Evolutionary conservation across 1,284 basidiomycete species (phyloP), one percentile per base, ranked within the genome.

Genomic region (Fomitopsis betulina): DNA sequence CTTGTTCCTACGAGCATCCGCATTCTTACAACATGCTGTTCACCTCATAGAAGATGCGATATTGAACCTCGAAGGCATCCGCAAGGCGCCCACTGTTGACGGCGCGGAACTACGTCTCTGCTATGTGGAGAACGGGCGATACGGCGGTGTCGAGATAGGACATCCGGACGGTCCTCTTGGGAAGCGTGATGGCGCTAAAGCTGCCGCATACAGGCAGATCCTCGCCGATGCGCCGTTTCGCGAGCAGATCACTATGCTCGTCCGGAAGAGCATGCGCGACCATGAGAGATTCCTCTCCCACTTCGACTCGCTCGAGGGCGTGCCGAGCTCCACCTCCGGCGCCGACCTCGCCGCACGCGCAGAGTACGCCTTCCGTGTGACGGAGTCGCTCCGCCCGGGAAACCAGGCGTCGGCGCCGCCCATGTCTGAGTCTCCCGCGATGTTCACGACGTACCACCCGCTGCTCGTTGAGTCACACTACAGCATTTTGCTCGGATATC

Each of bases 381-480:
- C 84, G 6, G 89, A 91, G 67, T 77, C 80, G 35, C 78, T 83
- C 39, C 84, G 85, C 12, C 86, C 85, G 5, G 85, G 86, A 35
- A 79, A 73, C 63, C 82, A 80, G 60, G 69, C 68, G 58, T 37
- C 68, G 67, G 59, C 76, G 27, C 68, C 69, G 39, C 68, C 71
- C 54, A 59, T 68, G 47, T 67, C 75, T 51, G 67, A 76, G 60
- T 59, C 75, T 6, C 79, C 81, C 1, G 70, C 83, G 27, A 79
- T 81, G 66, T 87, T 90, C 73, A 90, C 91, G 56, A 91, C 91
- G 0, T 94, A 93, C 68, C 91, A 94, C 65, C 91, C 91, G 8
- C 78, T 93, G 37, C 81, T 93, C 53, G 86, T 93, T 58, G 91
- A 94, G 69, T 85, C 90, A 6, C 86, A 90, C 68, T 94, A 88